A percentile compares a stretch with the other conserved stretches of the same genome.
Evolutionary conservation across 2,329 filamentous ascomycete genomes (phyloP).

Genomic region (Zymoseptoria passerinii): DNA sequence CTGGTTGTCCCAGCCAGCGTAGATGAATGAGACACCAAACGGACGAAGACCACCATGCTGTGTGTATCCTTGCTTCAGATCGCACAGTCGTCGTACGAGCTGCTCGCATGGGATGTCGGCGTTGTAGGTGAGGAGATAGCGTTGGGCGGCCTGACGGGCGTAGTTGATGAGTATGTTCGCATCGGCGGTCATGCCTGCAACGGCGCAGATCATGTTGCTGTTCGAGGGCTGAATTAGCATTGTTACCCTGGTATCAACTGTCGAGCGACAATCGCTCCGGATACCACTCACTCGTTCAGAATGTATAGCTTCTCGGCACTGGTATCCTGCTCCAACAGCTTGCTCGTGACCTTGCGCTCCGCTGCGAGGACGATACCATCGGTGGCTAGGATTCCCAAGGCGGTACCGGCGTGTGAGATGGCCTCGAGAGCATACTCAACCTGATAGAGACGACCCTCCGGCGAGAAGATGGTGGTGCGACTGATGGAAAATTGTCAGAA

Average conservation of each 20-base stretch:
- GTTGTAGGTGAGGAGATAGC: slow-evolving; percentile 98
- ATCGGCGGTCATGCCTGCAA: slow-evolving; percentile 97
- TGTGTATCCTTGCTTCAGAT: slow-evolving; percentile 98
- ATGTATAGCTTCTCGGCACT: slow-evolving; percentile 99
- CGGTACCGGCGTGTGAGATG: slow-evolving; percentile 96
- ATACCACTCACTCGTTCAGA: slow-evolving; percentile 72
- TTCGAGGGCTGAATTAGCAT: background rate
- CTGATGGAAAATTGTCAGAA: slow-evolving; percentile 8
- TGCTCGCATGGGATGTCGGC: slow-evolving; percentile 99
- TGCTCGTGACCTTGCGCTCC: slow-evolving; percentile 98
- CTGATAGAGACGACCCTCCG: slow-evolving; percentile 95
- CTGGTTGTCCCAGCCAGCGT: slow-evolving; percentile 93
- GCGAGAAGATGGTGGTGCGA: slow-evolving; percentile 94
- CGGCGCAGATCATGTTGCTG: slow-evolving; percentile 99
- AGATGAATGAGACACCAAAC: slow-evolving; percentile 99
- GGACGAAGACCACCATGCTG: slow-evolving; percentile 97
- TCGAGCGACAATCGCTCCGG: background rate
- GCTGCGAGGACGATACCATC: slow-evolving; percentile 98
- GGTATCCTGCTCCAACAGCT: slow-evolving; percentile 97
- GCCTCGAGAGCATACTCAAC: slow-evolving; percentile 99
- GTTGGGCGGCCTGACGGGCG: slow-evolving; percentile 90
- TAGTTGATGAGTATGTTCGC: slow-evolving; percentile 99
- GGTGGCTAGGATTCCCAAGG: slow-evolving; percentile 90
- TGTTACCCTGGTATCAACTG: slow-evolving; percentile 8
- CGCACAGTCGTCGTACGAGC: slow-evolving; percentile 90